Evolutionary conservation across 2,329 filamentous ascomycete genomes (phyloP).

Genomic region (Lizonia empirigonia): DNA sequence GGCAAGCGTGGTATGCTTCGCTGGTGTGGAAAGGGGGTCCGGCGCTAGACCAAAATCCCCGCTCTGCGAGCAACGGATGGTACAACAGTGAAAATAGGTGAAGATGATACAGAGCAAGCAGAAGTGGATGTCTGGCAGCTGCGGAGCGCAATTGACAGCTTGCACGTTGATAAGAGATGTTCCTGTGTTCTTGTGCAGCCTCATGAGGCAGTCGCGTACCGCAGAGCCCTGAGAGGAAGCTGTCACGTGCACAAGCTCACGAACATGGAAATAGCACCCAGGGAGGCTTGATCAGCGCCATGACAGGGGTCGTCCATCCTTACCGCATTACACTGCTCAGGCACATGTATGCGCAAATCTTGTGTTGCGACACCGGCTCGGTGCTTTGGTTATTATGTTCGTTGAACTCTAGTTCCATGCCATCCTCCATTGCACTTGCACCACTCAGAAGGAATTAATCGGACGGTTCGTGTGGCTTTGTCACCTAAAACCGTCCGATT

Average conservation of each 20-base stretch:
- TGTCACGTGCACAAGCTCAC: constrained; percentile 36
- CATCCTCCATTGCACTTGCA: too few species aligned
- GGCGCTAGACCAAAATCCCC: constrained; percentile 44
- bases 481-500: too few species aligned
- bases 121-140: constrained; percentile 2
- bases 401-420: background rate
- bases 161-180: constrained; percentile 16
- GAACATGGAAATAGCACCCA: constrained; percentile 14
- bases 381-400: background rate
- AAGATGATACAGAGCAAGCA: constrained; percentile 8
- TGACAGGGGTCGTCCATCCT: background rate
- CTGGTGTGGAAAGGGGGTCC: constrained; percentile 48
- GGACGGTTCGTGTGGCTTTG: too few species aligned
- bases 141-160: constrained; percentile 34
- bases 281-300: constrained; percentile 7
- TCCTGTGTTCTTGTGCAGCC: constrained; percentile 24
- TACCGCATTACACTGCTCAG: background rate
- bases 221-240: constrained; percentile 19
- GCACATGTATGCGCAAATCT: background rate
- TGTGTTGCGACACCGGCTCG: background rate
- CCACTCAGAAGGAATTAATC: too few species aligned
- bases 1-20: constrained; percentile 45
- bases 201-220: constrained; percentile 31
- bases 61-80: constrained; percentile 22
- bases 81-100: constrained; percentile 11